Evolutionary conservation across 768 basidiomycete genomes (phyloP), one percentile per base, ranked within the genome.

Genomic region (Hysterangium stoloniferum): DNA sequence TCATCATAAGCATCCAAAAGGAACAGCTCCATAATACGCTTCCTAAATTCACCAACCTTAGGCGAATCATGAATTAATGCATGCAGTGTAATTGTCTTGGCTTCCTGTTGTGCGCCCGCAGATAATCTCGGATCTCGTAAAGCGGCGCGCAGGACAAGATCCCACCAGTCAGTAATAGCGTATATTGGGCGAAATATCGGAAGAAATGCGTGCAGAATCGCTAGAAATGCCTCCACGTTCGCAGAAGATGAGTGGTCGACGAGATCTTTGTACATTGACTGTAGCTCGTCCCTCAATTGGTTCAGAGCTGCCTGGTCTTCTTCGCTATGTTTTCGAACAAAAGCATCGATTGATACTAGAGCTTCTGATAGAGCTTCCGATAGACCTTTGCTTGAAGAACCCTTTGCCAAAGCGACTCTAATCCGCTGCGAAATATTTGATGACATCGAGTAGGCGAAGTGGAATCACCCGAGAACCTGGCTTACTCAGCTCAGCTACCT

Each of bases 141-240:
- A 25, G 86, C 84, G 22, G 85, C 83, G 29, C 88, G 80, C 2
- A 91, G 71, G 24, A 86, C 72, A 29, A 85, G 73, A 62, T 91
- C 86, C 63, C 87, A 91, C 89, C 89, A 91, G 24, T 72, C 73
- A 1, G 81, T 81, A 51, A 88, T 82, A 48, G 89, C 70, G 22
- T 84, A 84, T 5, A 71, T 71, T 6, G 83, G 67, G 2, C 84
- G 70, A 6, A 88, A 67, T 25, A 85, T 70, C 11, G 81, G 75
- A 8, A 70, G 69, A 24, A 90, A 71, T 57, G 79, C 79, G 55
- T 75, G 73, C 5, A 90, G 71, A 15, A 86, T 73, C 22, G 75
- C 72, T 9, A 91, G 72, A 57, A 91, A 80, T 12, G 79, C 64
- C 58, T 86, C 84, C 3, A 72, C 74, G 58, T 87, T 84, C 20